Percentiles rank a stretch among this genome's conserved stretches.
These are phyloP conservation scores for Jatropha multifida DNA, from an alignment of 441 rosid genomes.

Conservation along the genomic window DNA sequence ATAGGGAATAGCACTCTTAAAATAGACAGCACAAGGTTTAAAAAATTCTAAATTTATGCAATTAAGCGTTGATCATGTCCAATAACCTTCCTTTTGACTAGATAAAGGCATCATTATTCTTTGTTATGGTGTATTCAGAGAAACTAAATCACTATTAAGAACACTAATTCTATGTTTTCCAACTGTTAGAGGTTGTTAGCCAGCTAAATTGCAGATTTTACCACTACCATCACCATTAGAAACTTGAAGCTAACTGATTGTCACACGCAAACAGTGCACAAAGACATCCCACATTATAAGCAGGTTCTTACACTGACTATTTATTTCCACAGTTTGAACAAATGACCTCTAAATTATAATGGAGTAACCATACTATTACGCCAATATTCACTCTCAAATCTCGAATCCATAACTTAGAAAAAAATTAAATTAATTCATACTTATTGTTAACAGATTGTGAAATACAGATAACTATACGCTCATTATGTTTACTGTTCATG, in stretches of 20 bases:
- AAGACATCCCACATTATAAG: neutral
- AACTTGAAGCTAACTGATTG: neutral
- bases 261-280: neutral
- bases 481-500: neutral
- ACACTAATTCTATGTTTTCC: neutral
- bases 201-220: neutral
- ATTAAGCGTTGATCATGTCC: neutral
- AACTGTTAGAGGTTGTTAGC: conserved; percentile 6
- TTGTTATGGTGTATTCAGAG: conserved; percentile 1
- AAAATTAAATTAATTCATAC: neutral
- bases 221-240: neutral
- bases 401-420: neutral
- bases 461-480: neutral
- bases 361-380: neutral
- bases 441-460: neutral
- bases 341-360: neutral
- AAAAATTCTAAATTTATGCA: neutral
- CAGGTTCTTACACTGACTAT: neutral
- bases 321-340: neutral
- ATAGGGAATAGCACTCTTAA: neutral
- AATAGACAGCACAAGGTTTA: neutral
- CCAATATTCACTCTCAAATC: neutral
- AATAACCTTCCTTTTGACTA: neutral
- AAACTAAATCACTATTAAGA: neutral
- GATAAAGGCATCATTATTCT: neutral